Base-by-base conservation (phyloP, 768 basidiomycete genomes). In the Tylopilus felleus region DNA sequence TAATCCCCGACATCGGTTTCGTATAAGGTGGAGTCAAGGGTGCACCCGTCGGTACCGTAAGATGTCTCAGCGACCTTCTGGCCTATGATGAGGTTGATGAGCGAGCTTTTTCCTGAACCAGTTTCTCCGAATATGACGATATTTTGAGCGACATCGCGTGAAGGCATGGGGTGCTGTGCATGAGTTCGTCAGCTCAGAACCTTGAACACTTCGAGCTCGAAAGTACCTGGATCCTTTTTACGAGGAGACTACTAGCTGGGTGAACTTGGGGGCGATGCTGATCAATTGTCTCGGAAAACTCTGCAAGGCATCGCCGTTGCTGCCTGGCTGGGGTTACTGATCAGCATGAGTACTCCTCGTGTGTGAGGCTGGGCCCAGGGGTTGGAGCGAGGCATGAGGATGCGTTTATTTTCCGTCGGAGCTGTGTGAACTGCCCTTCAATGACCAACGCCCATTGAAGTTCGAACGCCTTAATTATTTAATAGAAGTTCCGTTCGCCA, bases 31-130 rank as follows among this genome's bases (percentile, higher is more conserved):
- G 65, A 70, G 29, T 65, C 47, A 44, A 75, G 62, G 5, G 77
- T 78, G 50, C 70, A 73, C 5, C 77, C 75, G 8, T 59, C 55
- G 10, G 69, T 69, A 6, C 64, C 59, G 47, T 65, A 67, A 8
- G 73, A 74, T 14, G 68, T 67, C 2, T 49, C 39, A 16, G 75
- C 76, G 13, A 62, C 50, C 0, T 68, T 52, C 4, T 52, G 27
- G 12, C 65, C 68, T n/a, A 64, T 53, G 45, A 78, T 62, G 67
- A 79, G 70, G 60, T 78, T 78, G 27, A 78, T 57, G 28, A 78
- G 65, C 3, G 74, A 75, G 60, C 77, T 79, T 60, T 79, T 79
- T 3, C 73, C 72, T 40, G 67, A 52, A 22, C 68, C 68, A 5
- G 67, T 67, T 53, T 71, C 67, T 28, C 68, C 68, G 12, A 71